A percentile compares a stretch with the other conserved stretches of the same genome.
These are phyloP conservation scores for Fusarium sp. DNA, from an alignment of 2,329 filamentous ascomycete species.

Conservation along the genomic window DNA sequence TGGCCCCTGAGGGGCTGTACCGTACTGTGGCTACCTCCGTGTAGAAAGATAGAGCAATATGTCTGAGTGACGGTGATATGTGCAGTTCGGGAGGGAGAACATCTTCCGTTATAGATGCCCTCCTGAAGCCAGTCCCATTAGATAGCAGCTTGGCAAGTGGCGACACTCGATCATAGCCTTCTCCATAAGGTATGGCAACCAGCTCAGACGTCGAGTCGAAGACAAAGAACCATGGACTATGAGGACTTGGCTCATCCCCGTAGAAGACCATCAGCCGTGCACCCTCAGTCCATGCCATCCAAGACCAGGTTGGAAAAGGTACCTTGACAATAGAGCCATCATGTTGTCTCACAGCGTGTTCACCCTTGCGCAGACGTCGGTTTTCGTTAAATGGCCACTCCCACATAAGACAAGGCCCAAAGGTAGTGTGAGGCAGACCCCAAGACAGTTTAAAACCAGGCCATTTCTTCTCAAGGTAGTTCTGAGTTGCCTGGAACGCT, in stretches of 20 bases:
- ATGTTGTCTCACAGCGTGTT: not conserved
- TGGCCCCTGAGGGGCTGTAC: not conserved
- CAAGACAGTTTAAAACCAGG: not conserved
- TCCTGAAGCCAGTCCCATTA: not conserved
- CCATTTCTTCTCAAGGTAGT: not conserved
- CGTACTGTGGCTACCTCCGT: not conserved
- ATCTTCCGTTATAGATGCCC: not conserved
- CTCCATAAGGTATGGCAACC: not conserved
- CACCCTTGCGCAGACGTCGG: not conserved
- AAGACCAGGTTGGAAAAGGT: not conserved
- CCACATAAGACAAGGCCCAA: not conserved
- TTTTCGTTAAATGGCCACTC: rapidly evolving
- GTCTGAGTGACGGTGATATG: not conserved
- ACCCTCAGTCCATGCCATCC: not conserved
- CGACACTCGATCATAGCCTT: no score
- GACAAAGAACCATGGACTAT: not conserved
- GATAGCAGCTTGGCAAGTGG: not conserved
- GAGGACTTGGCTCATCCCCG: not conserved
- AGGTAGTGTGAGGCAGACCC: not conserved
- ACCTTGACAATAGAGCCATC: not conserved
- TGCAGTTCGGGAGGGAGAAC: not conserved
- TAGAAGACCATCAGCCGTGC: not conserved
- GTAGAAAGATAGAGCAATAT: not conserved
- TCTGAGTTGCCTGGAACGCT: not conserved
- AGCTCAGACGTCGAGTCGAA: not conserved